Evolutionary conservation across 495 filamentous ascomycete species (phyloP).

Genomic region (Penicillium fimorum): DNA sequence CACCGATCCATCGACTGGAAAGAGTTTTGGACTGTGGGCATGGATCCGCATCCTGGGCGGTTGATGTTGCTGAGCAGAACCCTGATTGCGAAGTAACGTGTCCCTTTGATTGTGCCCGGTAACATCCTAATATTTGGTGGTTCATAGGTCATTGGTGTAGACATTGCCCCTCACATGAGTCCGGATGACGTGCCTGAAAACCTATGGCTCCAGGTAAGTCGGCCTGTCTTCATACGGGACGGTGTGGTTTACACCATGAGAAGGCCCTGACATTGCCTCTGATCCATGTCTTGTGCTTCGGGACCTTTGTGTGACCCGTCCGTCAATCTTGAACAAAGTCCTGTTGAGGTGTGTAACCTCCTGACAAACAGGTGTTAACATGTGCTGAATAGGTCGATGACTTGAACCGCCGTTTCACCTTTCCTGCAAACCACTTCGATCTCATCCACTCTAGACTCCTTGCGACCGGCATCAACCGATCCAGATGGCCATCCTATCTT

Average conservation of each 20-base stretch:
- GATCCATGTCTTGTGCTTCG: background rate
- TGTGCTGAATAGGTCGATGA: conserved; percentile 60
- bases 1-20: conserved; percentile 61
- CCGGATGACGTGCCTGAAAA: conserved; percentile 68
- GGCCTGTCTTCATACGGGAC: background rate
- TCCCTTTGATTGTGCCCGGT: background rate
- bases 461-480: conserved; percentile 69
- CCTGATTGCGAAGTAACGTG: conserved; percentile 67
- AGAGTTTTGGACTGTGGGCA: conserved; percentile 77
- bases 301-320: background rate
- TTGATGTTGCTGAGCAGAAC: conserved; percentile 62
- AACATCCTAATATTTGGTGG: conserved; percentile 21
- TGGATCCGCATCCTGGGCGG: conserved; percentile 63
- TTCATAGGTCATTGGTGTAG: conserved; percentile 73
- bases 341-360: background rate
- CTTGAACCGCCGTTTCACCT: conserved; percentile 74
- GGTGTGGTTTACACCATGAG: background rate
- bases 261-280: background rate
- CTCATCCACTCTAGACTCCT: conserved; percentile 86
- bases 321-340: background rate
- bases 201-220: conserved; percentile 64
- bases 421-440: conserved; percentile 75
- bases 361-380: conserved; percentile 29
- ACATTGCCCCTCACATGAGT: conserved; percentile 73
- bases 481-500: conserved; percentile 78